Base-by-base conservation (phyloP, 225 moss, liverwort and hornwort species). In the Bryoerythrophyllum caledonicum region DNA sequence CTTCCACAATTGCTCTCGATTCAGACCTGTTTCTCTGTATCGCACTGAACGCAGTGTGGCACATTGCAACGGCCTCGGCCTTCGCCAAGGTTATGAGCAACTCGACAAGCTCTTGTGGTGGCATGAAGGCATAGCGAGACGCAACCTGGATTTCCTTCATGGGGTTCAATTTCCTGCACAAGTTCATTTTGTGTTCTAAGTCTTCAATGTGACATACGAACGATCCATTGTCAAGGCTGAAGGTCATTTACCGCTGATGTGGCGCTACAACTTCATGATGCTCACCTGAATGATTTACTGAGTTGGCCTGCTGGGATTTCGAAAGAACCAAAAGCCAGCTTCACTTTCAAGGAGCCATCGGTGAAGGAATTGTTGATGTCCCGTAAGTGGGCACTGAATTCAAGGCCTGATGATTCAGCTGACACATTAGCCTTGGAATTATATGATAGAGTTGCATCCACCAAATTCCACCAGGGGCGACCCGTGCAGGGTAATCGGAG, bases 1-100 rank as follows among this genome's bases (percentile, higher is more conserved):
- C 68, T 26, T 49, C 8, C 1, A 25, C 49, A 51, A 26, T 28
- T 67, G 23, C 44, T 48, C 19, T 2, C 67, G 24, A 15, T 6
- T 12, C 67, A 16, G 49, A 11, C 27, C 7, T 2, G 24, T 20
- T 44, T 8, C 25, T 46, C 67, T 28, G 49, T 16, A 68, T 68
- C 21, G 67, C 67, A 27, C 14, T 68, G 49, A 68, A 68, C 49
- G 67, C 67, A 51, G 7, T 49, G 19, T 27, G 46, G 49, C 67
- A 68, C 67, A 16, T 68, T 68, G 67, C 49, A 15, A 21, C 46
- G 51, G 49, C 49, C 14, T 24, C 17, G 49, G 16, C 67, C 49
- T 25, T 28, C 26, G 27, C 49, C 49, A 48, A 68, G 28, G 49
- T 51, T 28, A 68, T 68, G 48, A 68, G 67, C 46, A 68, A 2